Evolutionary conservation across 2,329 filamentous ascomycete species (phyloP).

Genomic region (Waltergamsia citrina): DNA sequence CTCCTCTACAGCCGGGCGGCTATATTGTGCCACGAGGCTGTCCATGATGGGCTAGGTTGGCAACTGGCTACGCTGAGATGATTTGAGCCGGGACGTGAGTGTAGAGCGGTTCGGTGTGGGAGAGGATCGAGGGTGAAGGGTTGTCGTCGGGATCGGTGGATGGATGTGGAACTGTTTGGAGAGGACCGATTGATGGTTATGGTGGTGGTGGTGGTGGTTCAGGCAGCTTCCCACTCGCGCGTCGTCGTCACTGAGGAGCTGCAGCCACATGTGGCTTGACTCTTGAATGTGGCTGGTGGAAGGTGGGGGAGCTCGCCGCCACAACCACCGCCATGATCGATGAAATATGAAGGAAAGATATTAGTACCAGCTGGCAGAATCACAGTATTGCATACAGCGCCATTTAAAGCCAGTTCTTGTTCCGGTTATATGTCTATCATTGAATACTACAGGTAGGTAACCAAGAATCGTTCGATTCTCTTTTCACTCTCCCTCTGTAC

Average conservation of each 20-base stretch:
- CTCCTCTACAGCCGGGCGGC: conserved; percentile 62
- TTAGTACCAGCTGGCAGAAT: too few species aligned
- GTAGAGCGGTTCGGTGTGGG: neutral
- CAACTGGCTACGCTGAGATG: neutral
- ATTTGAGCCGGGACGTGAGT: neutral
- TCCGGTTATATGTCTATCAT: too few species aligned
- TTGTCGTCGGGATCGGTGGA: conserved; percentile 1
- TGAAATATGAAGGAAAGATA: too few species aligned
- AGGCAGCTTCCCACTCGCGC: conserved; percentile 33
- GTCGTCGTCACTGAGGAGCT: conserved; percentile 19
- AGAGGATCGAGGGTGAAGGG: too few species aligned
- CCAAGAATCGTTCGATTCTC: too few species aligned
- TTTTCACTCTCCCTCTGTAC: too few species aligned
- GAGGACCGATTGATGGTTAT: conserved; percentile 1
- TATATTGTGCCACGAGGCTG: conserved; percentile 86
- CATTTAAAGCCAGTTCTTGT: too few species aligned
- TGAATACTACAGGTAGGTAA: too few species aligned
- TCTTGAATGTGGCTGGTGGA: neutral
- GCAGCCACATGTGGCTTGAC: neutral
- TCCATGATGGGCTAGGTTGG: conserved; percentile 54
- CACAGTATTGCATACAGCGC: too few species aligned
- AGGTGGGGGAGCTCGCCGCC: neutral
- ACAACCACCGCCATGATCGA: too few species aligned
- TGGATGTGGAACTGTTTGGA: too few species aligned
- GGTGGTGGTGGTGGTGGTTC: conserved; percentile 1